Evolutionary conservation across 192 early-diverging fungal species (phyloP), one percentile per base, ranked within the genome.

Genomic region (Spizellomyces sp.): DNA sequence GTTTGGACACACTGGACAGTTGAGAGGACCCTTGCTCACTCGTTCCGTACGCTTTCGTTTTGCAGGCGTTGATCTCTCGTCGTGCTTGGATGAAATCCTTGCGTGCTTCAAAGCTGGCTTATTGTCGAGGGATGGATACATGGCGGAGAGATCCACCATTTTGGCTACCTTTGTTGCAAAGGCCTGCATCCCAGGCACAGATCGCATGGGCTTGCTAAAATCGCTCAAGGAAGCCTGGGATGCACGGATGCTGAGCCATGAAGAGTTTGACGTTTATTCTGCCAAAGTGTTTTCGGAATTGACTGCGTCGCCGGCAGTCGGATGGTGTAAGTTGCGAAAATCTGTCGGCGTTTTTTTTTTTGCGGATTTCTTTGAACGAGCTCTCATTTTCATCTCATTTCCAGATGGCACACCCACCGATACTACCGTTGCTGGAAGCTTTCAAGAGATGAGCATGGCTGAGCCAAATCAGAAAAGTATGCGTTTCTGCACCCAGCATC

Each of bases 171-270:
- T 68, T 41, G n/a, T 50, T 36, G 66, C 21, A 50, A 15, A 43
- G 7, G 45, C 36, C 17, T 36, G 27, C 27, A 36, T 36, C 27
- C 27, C 27, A 36, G 66, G 54, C 14, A 19, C 50, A 41, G 66
- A 68, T 50, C 66, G 55, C n/a, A 68, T 68, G 66, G 17, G 44
- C 14, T 17, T 57, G n/a, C 55, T 68, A 27, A 68, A 57, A 56
- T 36, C 41, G 0, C 66, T 68, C 50, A 68, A 68, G 43, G 66
- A 68, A 57, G 66, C 66, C n/a, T 68, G 66, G 66, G 52, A 68
- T 36, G 66, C 22, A 21, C 54, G 45, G 52, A 8, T 68, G 54
- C 7, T 68, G 17, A 43, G 48, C 21, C 52, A 68, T 58, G 48
- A 21, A 7, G 66, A 68, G 55, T 68, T 68, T 45, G 66, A 68